Base-by-base conservation (phyloP, 148 eudicot genomes). In the Diospyros kaki region DNA sequence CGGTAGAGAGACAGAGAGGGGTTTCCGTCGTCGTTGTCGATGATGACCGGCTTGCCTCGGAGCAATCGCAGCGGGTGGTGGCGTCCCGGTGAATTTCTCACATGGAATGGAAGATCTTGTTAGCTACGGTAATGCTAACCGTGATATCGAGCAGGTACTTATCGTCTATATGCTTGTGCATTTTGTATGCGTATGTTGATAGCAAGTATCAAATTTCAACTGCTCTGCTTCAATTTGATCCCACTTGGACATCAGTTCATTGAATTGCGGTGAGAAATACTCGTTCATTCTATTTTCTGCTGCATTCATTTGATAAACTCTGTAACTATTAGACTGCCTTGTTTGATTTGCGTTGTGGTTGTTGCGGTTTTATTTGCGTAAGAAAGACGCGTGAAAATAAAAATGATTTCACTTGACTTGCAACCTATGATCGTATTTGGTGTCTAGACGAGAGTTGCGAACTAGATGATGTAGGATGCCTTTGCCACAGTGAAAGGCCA, bases 101-200 rank as follows among this genome's bases (percentile, higher is more conserved):
- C 98, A 89, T 93, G 91, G 98, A 93, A 91, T 93, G 98, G 98
- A 92, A 90, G 92, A 90, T 90, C 92, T 83, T 83, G 86, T 80
- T 86, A 86, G 89, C 68, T 82, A 78, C 83, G 86, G 75, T 75
- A 85, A 81, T 80, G 80, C 82, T 18, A 71, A 87, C 73, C 91
- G 94, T 76, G 89, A 90, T 76, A 86, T 83, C 76, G 89, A 93
- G 77, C 98, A 91, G 96, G 98, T 93, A 56, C 80, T 65, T 58
- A 7, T 6, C 10, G 18, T n/a, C 3, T 59, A 4, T 18, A 56
- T 73, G 28, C 44, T 10, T 9, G 39, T 56, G 28, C 28, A 28
- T 28, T 28, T 18, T 9, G 11, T 39, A 6, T 62, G 43, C 43
- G 7, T 62, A 62, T 39, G 3, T 62, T 6, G 9, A 18, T 62